These are phyloP conservation scores for Plasmodium coatneyi DNA, from an alignment of 169 alveolate genomes.

Conservation along the genomic window DNA sequence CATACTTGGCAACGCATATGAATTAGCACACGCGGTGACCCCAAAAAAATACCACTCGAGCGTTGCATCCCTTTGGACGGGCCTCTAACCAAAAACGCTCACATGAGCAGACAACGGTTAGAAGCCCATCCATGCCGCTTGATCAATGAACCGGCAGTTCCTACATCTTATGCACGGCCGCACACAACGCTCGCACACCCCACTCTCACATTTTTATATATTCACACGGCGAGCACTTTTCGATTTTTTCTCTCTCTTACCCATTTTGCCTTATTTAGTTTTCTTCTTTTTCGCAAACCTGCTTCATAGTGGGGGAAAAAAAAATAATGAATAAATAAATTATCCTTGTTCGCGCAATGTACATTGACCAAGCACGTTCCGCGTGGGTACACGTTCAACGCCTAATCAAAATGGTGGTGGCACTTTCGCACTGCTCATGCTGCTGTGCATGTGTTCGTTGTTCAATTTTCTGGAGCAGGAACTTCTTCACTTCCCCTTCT, in stretches of 20 bases:
- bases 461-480: background rate
- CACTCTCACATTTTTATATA: background rate
- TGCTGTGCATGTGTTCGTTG: background rate
- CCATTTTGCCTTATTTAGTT: slow-evolving; percentile 34
- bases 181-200: background rate
- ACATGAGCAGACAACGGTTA: background rate
- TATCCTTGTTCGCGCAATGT: background rate
- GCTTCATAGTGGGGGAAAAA: background rate
- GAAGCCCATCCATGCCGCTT: background rate
- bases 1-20: too few species aligned
- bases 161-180: background rate
- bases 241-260: slow-evolving; percentile 5
- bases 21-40: background rate
- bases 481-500: background rate
- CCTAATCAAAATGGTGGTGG: background rate
- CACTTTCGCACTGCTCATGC: background rate
- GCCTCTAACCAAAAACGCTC: background rate
- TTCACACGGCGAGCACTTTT: background rate
- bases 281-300: background rate
- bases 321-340: background rate
- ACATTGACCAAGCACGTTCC: background rate
- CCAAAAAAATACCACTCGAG: background rate
- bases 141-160: background rate
- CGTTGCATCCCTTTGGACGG: background rate
- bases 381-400: background rate